Percentiles rank a stretch among this genome's conserved stretches.
These are phyloP conservation scores for Bonia amplexicaulis DNA, from an alignment of 176 grass and related monocot species.

Conservation along the genomic window DNA sequence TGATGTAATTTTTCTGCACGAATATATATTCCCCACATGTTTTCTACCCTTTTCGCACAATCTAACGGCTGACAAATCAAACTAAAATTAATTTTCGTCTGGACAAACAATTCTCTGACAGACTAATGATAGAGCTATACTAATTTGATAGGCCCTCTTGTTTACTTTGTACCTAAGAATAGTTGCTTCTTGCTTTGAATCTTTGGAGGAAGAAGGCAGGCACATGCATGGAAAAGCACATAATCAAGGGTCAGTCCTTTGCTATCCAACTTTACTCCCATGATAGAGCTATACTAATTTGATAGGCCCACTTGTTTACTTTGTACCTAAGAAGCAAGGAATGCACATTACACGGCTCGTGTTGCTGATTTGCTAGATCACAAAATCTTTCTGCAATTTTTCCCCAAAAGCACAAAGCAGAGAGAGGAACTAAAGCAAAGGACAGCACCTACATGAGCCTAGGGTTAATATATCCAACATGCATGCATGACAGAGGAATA, in stretches of 20 bases:
- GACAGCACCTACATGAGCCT: neutral
- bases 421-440: constrained; percentile 10
- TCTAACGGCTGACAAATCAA: neutral
- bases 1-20: neutral
- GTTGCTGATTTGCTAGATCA: neutral
- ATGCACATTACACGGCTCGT: neutral
- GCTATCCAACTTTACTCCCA: neutral
- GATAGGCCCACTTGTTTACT: no score
- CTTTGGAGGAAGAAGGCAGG: neutral
- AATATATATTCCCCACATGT: neutral
- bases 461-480: neutral
- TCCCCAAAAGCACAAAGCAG: constrained; percentile 18
- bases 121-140: neutral
- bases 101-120: neutral
- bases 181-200: neutral
- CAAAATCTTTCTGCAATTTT: constrained; percentile 8
- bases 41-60: neutral
- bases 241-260: neutral
- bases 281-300: neutral
- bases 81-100: neutral
- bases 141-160: neutral
- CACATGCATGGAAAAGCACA: neutral
- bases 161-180: neutral
- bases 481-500: neutral
- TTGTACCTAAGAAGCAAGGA: neutral